Percentiles rank a stretch among this genome's conserved stretches.
Conservation (phyloP, 2,329 filamentous ascomycete species). For the Alternaria angustiovoidea region DNA sequence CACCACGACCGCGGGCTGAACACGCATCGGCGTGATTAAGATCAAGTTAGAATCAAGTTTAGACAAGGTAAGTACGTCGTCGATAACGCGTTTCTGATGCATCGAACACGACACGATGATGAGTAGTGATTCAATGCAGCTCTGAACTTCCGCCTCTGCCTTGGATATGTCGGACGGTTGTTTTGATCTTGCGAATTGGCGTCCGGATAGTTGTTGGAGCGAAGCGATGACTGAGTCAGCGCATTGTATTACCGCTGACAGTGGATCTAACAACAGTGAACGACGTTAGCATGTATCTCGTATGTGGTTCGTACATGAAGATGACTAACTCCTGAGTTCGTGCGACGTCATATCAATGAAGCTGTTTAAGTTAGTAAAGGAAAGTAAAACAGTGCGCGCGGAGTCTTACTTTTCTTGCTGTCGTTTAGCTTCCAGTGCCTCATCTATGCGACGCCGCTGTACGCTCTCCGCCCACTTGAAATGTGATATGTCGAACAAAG, state of each 20-base stretch:
- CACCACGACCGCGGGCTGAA: constrained; percentile 31
- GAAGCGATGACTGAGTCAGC: constrained; percentile 53
- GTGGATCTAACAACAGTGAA: constrained; percentile 16
- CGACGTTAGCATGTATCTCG: neutral
- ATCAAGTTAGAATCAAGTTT: constrained; percentile 42
- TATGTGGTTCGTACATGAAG: neutral
- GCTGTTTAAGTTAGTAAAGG: constrained; percentile 21
- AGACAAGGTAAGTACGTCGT: constrained; percentile 52
- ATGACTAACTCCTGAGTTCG: constrained; percentile 39
- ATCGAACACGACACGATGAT: constrained; percentile 48
- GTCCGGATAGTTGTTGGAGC: constrained; percentile 26
- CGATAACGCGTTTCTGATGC: constrained; percentile 52
- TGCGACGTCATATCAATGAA: constrained; percentile 49
- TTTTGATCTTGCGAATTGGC: constrained; percentile 3
- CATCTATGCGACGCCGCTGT: constrained; percentile 43
- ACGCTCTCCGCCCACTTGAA: constrained; percentile 51
- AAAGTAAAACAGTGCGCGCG: neutral
- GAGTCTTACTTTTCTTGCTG: constrained; percentile 45
- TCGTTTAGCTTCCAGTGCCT: constrained; percentile 49
- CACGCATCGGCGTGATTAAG: constrained; percentile 35
- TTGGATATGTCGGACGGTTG: constrained; percentile 10
- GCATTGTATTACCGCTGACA: constrained; percentile 53
- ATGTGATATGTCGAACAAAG: constrained; percentile 47
- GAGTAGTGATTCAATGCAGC: constrained; percentile 42
- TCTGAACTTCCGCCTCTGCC: constrained; percentile 28